phyloP scores from a whole-genome alignment of 2,329 filamentous ascomycete genomes.

The Colletotrichum eleusines region DNA sequence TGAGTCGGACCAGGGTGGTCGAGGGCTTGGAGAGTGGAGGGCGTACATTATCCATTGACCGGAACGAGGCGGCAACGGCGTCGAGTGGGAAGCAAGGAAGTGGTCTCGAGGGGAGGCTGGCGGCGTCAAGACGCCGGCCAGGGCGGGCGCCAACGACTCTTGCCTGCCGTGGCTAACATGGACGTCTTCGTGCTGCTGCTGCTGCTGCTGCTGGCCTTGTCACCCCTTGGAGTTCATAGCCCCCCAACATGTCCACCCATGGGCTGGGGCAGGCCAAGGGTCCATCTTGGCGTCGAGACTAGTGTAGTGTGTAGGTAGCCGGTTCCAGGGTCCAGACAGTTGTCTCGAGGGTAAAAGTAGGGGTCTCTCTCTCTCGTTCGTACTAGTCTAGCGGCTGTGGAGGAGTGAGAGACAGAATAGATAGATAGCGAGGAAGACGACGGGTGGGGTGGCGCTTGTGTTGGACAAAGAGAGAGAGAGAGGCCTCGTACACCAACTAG shows the following conservation, averaged over 20 bases:
- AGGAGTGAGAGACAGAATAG: neutral
- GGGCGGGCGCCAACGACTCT: neutral
- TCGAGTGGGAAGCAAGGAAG: conserved; percentile 23
- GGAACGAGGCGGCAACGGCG: conserved; percentile 27
- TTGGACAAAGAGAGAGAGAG: conserved; percentile 19
- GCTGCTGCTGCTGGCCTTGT: neutral
- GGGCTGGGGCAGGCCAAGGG: conserved; percentile 19
- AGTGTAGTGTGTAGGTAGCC: too few relatives aligned
- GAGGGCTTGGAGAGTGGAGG: neutral
- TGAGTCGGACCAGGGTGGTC: conserved; percentile 26
- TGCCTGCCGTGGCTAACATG: conserved; percentile 1
- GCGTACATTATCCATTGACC: conserved; percentile 13
- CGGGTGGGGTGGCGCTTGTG: neutral
- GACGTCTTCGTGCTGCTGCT: neutral
- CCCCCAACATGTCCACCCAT: neutral
- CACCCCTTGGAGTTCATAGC: too few relatives aligned
- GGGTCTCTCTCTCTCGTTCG: conserved; percentile 25
- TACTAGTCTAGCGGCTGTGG: conserved; percentile 14
- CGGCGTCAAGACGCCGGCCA: neutral
- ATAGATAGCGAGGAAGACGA: neutral
- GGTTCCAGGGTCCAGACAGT: conserved; percentile 32
- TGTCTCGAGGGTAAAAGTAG: neutral
- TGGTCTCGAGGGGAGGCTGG: neutral
- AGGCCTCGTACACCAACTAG: conserved; percentile 14
- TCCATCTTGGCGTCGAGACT: conserved; percentile 23